Base-by-base conservation (phyloP, 129 eudicot species). In the Tagetes erecta region DNA sequence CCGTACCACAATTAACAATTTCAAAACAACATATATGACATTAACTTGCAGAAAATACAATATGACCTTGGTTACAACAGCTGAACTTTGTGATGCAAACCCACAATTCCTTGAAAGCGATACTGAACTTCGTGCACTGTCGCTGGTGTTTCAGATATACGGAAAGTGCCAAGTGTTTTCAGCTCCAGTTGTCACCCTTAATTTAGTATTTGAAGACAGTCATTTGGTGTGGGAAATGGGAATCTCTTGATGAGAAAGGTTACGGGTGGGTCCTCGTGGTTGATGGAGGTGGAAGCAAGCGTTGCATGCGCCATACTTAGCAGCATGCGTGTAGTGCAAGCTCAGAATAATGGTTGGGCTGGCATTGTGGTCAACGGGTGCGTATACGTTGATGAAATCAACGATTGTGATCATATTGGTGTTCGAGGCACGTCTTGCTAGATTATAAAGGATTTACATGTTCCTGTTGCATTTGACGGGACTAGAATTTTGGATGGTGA, bases 1-100 rank as follows among this genome's bases (percentile, higher is more conserved):
- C 55, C 35, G 9, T 27, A 55, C 8, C 35, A 6, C 62, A 7
- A 20, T 55, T 30, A 14, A 9, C 35, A 68, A 62, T 51, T 39
- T 70, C 34, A 71, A 46, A 45, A 66, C 42, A 20, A 20, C 27
- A 20, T 20, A 20, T 20, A 5, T 64, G 53, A 8, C 40, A 40
- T 52, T 37, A 51, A 14, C 1, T 76, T 53, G 45, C 78, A 76
- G 77, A 38, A 34, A 40, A 9, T 30, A 34, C 6, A 36, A 53
- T n/a, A 86, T 86, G 91, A 88, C 87, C 4, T 71, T 83, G 52
- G 91, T 86, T 10, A 84, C 91, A 55, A 83, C 91, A 33, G 91
- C 91, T 5, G 88, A 86, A 72, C 86, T 86, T 36, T 86, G 91
- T 60, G 91, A 86, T 59, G 91, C 88, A 37, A 86, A 86, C 67